Evolutionary conservation across 2,329 filamentous ascomycete species (phyloP), one percentile per base, ranked within the genome.

Genomic region (Fusarium secorum): DNA sequence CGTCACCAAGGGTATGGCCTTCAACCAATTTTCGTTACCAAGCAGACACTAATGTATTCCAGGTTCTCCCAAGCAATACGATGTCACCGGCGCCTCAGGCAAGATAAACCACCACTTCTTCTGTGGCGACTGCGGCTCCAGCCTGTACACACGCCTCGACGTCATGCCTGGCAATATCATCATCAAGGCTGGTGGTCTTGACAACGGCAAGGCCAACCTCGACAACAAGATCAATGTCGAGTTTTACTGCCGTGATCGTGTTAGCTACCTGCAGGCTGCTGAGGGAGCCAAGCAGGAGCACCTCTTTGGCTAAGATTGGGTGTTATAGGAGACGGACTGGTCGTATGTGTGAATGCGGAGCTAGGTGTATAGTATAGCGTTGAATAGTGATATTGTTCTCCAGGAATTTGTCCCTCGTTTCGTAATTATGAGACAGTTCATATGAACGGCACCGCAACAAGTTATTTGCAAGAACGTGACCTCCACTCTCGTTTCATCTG

Each of bases 51-150:
- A 14, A 69, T 38, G 26, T 11, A 13, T 22, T 6, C 11, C 15
- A 85, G 84, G 86, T 36, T 79, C 78, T 8, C 83, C 85, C 18
- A 85, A 83, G 67, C 72, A 80, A 33, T 88, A 82, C 74, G 85
- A 87, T 66, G 76, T 78, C 20, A 79, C 74, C 1, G 87, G 86
- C 7, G 81, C 75, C 38, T 85, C 83, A 0, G 87, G 87, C 33
- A 88, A 88, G 74, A 79, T 83, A 66, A 88, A 88, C 78, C 84
- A 83, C 69, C 86, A 87, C 73, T 87, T 82, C 78, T 88, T 88
- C 80, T 88, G 87, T 74, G 68, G 77, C 20, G 83, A 75, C 64
- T 88, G 86, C 71, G 86, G 86, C 22, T 85, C 82, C 4, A 80
- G 82, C 56, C 70, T 88, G 28, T 88, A 85, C 74, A 86, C 84